Percentiles rank a stretch among this genome's conserved stretches.
Conservation (phyloP, 2,329 filamentous ascomycete genomes). For the Exophiala sp. region DNA sequence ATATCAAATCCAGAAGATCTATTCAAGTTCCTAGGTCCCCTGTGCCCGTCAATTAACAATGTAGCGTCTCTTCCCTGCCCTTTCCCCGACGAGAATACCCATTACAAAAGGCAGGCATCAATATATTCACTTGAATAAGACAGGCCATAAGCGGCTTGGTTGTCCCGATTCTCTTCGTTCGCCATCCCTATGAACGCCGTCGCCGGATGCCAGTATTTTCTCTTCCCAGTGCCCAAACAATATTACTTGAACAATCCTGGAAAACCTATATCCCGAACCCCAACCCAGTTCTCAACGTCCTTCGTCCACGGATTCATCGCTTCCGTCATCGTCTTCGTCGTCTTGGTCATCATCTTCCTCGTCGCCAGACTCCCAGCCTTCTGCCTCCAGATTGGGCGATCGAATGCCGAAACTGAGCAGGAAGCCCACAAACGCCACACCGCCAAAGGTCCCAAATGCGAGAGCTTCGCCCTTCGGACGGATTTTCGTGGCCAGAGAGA, state of each 20-base stretch:
- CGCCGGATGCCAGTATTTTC: no score
- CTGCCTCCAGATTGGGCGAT: constrained; percentile 54
- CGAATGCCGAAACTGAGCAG: constrained; percentile 71
- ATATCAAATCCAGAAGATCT: neutral
- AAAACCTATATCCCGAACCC: neutral
- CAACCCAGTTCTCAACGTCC: constrained; percentile 41
- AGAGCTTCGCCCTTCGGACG: constrained; percentile 75
- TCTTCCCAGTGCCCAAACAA: no score
- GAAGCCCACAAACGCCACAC: constrained; percentile 74
- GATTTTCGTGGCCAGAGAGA: constrained; percentile 68
- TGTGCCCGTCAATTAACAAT: no score
- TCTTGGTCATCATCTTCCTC: constrained; percentile 29
- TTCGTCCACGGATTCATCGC: constrained; percentile 44
- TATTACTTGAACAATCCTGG: no score
- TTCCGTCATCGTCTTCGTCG: constrained; percentile 32
- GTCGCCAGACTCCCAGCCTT: constrained; percentile 46
- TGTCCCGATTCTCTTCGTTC: neutral
- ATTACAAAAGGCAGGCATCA: no score
- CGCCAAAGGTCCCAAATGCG: constrained; percentile 82
- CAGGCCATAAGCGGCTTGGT: no score
- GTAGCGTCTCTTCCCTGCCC: no score
- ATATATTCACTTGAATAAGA: no score
- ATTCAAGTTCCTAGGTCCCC: no score
- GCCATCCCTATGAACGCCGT: neutral
- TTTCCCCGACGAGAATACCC: no score